Conservation (phyloP, 2,329 filamentous ascomycete species). For the Trichophyton simii region DNA sequence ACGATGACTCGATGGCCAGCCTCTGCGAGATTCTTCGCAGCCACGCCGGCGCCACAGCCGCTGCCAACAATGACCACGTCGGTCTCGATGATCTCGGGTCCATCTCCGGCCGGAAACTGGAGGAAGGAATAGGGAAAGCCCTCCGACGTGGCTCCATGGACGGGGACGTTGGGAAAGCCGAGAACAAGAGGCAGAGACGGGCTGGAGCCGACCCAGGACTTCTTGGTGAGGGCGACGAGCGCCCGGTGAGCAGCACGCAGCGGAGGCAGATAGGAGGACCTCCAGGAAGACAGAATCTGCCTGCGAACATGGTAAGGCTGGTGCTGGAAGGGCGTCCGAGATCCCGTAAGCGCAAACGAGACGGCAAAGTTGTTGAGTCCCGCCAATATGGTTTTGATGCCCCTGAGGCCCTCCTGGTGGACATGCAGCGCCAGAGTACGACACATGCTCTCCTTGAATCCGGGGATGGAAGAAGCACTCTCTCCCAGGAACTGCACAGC, state of each 20-base stretch:
- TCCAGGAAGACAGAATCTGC: conserved; percentile 42
- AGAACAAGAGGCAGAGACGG: conserved; percentile 39
- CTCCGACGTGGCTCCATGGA: conserved; percentile 37
- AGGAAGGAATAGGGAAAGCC: conserved; percentile 46
- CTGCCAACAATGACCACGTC: conserved; percentile 81
- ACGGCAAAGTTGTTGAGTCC: conserved; percentile 44
- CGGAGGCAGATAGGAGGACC: conserved; percentile 39
- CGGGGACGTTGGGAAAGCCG: conserved; percentile 43
- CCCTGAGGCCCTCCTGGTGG: conserved; percentile 36
- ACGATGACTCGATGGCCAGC: conserved; percentile 65
- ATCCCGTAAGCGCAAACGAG: conserved; percentile 46
- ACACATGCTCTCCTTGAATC: conserved; percentile 38
- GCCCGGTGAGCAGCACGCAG: conserved; percentile 40
- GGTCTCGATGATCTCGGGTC: conserved; percentile 52
- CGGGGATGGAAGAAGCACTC: conserved; percentile 35
- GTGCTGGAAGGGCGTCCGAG: conserved; percentile 40
- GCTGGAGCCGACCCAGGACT: conserved; percentile 42
- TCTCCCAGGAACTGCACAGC: conserved; percentile 38
- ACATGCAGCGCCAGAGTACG: conserved; percentile 39
- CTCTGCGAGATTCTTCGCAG: conserved; percentile 67
- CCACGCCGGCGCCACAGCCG: conserved; percentile 72
- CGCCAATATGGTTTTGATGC: conserved; percentile 41
- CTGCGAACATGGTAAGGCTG: conserved; percentile 45
- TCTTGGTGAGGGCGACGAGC: conserved; percentile 38
- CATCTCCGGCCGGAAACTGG: conserved; percentile 41